phyloP scores from a whole-genome alignment of 2,329 filamentous ascomycete genomes.

The Atkinsonella texensis region DNA sequence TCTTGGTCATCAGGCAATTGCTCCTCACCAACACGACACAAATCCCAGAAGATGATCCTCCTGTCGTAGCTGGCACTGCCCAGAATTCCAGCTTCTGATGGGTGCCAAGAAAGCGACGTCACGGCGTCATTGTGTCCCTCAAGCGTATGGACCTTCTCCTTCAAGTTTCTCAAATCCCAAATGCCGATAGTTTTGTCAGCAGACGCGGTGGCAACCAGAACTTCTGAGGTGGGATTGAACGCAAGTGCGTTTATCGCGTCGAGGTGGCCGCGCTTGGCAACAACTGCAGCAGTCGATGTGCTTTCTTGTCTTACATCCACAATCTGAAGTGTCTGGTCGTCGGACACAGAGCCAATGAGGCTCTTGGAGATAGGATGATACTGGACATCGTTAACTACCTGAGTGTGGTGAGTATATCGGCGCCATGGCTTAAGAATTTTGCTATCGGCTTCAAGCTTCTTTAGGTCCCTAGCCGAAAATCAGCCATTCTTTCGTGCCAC shows the following conservation, averaged over 20 bases:
- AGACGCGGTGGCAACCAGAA: constrained; percentile 81
- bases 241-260: constrained; percentile 95
- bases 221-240: constrained; percentile 88
- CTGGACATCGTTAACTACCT: constrained; percentile 94
- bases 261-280: constrained; percentile 62
- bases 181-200: constrained; percentile 91
- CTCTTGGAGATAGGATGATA: constrained; percentile 78
- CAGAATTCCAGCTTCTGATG: constrained; percentile 74
- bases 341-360: constrained; percentile 86
- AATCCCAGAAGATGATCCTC: constrained; percentile 91
- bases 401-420: constrained; percentile 75
- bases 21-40: constrained; percentile 84
- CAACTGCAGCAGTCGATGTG: constrained; percentile 54
- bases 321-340: constrained; percentile 87
- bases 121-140: constrained; percentile 84
- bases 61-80: constrained; percentile 89
- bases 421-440: constrained; percentile 58
- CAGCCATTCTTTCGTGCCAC: neutral
- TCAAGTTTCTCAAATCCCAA: constrained; percentile 89
- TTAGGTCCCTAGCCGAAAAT: constrained; percentile 56
- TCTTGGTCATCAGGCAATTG: constrained; percentile 91
- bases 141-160: constrained; percentile 78
- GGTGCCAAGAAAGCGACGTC: constrained; percentile 90
- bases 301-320: constrained; percentile 67
- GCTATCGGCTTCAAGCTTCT: constrained; percentile 56